A percentile compares a stretch with the other conserved stretches of the same genome.
These are phyloP conservation scores for Geotrichum restrictum DNA, from an alignment of 1,139 yeast species.

Conservation along the genomic window DNA sequence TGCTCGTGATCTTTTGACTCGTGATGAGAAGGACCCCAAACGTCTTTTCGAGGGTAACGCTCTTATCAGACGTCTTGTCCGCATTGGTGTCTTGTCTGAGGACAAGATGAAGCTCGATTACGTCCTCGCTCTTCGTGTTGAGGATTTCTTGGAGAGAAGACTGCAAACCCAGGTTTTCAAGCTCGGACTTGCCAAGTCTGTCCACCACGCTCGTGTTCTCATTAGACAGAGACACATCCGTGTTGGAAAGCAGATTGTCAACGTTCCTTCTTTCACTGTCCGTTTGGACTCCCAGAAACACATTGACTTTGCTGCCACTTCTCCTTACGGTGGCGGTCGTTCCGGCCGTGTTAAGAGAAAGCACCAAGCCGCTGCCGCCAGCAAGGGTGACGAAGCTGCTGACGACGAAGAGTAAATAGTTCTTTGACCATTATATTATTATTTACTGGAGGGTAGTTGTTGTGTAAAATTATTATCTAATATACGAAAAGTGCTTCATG, in stretches of 20 bases:
- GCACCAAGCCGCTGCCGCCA: constrained; percentile 64
- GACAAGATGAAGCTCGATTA: constrained; percentile 99
- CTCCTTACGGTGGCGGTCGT: constrained; percentile 99
- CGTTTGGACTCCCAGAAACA: constrained; percentile 99
- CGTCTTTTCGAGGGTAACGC: constrained; percentile 99
- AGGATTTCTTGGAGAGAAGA: constrained; percentile 99
- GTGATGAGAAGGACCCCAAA: constrained; percentile 99
- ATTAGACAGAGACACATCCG: constrained; percentile 99
- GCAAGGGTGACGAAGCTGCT: constrained; percentile 50
- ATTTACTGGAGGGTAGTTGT: not conserved
- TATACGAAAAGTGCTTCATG: constrained; percentile 4
- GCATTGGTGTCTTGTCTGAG: constrained; percentile 98
- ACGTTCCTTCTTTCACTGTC: constrained; percentile 98
- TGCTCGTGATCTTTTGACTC: constrained; percentile 99
- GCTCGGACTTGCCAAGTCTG: constrained; percentile 98
- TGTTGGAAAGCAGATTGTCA: constrained; percentile 99
- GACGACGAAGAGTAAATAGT: constrained; percentile 54
- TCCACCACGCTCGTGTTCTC: constrained; percentile 99
- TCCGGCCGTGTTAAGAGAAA: constrained; percentile 99
- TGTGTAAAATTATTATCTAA: constrained; percentile 6
- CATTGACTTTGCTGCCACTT: constrained; percentile 97
- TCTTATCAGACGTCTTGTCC: constrained; percentile 90
- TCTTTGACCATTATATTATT: no score
- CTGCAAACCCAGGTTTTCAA: constrained; percentile 99
- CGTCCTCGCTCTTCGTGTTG: constrained; percentile 95